Base-by-base conservation (phyloP, 1,284 basidiomycete genomes). In the Mycosarcoma mackinlayi region DNA sequence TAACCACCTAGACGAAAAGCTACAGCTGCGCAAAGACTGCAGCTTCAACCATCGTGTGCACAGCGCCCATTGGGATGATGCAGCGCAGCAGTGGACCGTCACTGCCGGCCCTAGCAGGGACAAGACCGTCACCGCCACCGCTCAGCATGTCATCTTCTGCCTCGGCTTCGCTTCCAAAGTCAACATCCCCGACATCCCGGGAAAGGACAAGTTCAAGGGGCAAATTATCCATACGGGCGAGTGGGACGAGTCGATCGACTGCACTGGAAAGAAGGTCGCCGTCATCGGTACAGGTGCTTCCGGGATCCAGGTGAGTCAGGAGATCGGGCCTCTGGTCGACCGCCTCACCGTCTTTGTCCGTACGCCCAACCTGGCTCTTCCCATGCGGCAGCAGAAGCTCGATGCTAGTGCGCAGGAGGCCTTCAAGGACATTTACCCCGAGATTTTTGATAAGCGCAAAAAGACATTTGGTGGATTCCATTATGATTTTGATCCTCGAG, bases 281-380 rank as follows among this genome's bases (percentile, higher is more conserved):
- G 86, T 90, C 16, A 86, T 89, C 72, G 89, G 88, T 19, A 89
- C 89, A 71, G 89, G 88, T 3, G 88, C 87, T 18, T 75, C 77
- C 3, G 81, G 70, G 5, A 73, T 81, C 86, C 88, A 74, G 86
- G 85, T 88, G 86, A 78, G 79, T 84, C 80, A 83, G 83, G 54
- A 68, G 31, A 68, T 78, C 40, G 67, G 55, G 8, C 58, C 61
- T 16, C 16, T 75, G 39, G 75, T 71, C 13, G 67, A 70, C 24
- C 50, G 63, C 3, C 48, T 77, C 19, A 66, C 65, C 6, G 62
- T 77, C 30, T 76, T 77, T 41, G 58, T 73, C 6, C 74, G 75
- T 2, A 77, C 75, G 3, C 75, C 75, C 13, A 77, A 77, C 45
- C 64, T 75, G 4, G 60, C 67, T 11, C 60, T 75, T 1, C 75